A percentile compares a stretch with the other conserved stretches of the same genome.
Conservation (phyloP, 1,139 yeast species). For the Suhomyces bolitotheri region DNA sequence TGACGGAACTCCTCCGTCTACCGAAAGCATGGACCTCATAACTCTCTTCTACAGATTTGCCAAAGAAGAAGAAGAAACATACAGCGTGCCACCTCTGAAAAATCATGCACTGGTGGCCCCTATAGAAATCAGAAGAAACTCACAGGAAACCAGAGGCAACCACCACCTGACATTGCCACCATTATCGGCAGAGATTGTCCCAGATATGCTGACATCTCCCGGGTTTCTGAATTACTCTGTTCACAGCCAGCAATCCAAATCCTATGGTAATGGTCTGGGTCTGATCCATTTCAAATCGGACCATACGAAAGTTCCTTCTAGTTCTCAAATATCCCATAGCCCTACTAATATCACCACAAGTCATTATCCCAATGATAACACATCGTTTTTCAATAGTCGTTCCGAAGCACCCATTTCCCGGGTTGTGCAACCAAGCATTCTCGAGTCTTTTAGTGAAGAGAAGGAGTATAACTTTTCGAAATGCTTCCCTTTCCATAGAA, state of each 20-base stretch:
- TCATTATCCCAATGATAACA: slow-evolving; percentile 7
- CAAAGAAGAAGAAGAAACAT: slow-evolving; percentile 33
- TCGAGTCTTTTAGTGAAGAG: slow-evolving; percentile 36
- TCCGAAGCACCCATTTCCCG: slow-evolving; percentile 7
- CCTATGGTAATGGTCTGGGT: neutral
- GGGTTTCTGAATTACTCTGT: neutral
- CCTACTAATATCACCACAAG: slow-evolving; percentile 7
- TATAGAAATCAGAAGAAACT: slow-evolving; percentile 9
- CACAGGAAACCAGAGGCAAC: neutral
- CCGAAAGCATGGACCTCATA: slow-evolving; percentile 38
- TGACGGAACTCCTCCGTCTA: slow-evolving; percentile 7
- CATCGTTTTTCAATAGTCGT: slow-evolving; percentile 6
- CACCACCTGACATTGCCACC: slow-evolving; percentile 1
- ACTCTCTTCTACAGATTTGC: slow-evolving; percentile 45
- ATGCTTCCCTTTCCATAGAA: slow-evolving; percentile 82
- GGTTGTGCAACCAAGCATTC: slow-evolving; percentile 24
- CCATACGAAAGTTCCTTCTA: neutral
- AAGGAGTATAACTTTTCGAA: slow-evolving; percentile 69
- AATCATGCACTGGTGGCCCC: slow-evolving; percentile 15
- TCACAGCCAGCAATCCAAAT: neutral
- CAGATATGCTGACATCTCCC: neutral
- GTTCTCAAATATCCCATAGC: neutral
- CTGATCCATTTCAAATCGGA: neutral
- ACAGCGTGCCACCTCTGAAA: slow-evolving; percentile 1
- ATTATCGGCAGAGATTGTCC: neutral